Base-by-base conservation (phyloP, 2,329 filamentous ascomycete species). In the Diaporthe destruens region DNA sequence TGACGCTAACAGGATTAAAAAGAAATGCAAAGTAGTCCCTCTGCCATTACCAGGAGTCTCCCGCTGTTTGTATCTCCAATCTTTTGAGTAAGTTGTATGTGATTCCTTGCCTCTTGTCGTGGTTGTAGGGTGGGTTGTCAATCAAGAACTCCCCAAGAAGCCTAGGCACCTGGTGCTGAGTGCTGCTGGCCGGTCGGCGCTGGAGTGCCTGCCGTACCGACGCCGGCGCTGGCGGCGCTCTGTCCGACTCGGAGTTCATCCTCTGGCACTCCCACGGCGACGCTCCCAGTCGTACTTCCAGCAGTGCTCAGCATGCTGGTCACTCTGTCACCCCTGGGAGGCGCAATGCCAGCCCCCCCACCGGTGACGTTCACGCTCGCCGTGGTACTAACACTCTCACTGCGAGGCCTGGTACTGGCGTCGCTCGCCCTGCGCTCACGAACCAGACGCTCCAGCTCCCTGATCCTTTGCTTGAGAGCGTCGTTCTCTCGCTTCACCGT, bases 401-500 rank as follows among this genome's bases (percentile, higher is more conserved):
- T 90, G 1, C 87, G 78, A 1, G 81, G 80, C 7, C 84, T 80
- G 12, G 54, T 72, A 76, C 84, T 84, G 14, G 82, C 81, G 65
- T 88, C 87, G 75, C 86, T 86, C 49, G 84, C 81, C 44, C 85
- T 81, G 14, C 85, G 80, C 61, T 88, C 86, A 8, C 85, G 82
- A 9, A 91, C 82, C 74, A 85, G 81, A 49, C 85, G 84, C 81
- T 93, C 91, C 14, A 93, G 81, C 55, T 92, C 90, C 57, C 89
- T 85, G 72, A 93, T 87, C 18, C 88, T 85, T 70, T 86, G 84
- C 82, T 90, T 91, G 57, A 93, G 81, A 0, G 80, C 79, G 68
- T 92, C 90, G 73, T 93, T 92, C 80, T 93, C 91, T 59, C 86
- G 84, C 81, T 91, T 92, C 51, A 89, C 88, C 6, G 77, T 81